Evolutionary conservation across 139 green algal genomes (phyloP).

Genomic region (Diplosphaera chodatii): DNA sequence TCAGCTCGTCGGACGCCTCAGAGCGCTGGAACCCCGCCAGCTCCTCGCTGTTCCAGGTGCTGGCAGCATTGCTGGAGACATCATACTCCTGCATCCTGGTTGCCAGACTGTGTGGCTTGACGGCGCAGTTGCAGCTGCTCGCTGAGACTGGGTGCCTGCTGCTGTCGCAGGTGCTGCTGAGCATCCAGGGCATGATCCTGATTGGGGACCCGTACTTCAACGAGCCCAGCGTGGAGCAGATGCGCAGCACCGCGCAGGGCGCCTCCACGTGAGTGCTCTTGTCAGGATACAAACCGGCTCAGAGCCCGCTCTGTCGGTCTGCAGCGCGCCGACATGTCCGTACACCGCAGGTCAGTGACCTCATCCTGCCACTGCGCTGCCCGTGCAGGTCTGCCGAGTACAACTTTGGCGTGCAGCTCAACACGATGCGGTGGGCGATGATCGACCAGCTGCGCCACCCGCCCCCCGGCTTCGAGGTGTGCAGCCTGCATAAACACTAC

Average conservation of each 20-base stretch:
- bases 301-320: too few relatives aligned
- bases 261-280: background rate
- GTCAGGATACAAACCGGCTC: too few relatives aligned
- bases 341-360: too few relatives aligned
- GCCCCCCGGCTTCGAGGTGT: constrained; percentile 50
- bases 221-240: constrained; percentile 52
- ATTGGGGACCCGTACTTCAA: constrained; percentile 65
- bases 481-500: too few relatives aligned
- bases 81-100: too few relatives aligned
- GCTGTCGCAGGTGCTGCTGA: constrained; percentile 69
- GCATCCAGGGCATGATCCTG: constrained; percentile 62
- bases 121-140: too few relatives aligned
- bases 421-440: constrained; percentile 67
- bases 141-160: too few relatives aligned
- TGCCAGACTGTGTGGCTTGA: too few relatives aligned
- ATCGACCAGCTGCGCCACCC: constrained; percentile 51
- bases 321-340: too few relatives aligned
- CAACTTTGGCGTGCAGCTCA: constrained; percentile 56
- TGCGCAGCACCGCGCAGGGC: constrained; percentile 44
- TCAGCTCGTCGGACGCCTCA: constrained; percentile 49
- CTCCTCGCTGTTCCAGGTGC: constrained; percentile 66
- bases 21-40: constrained; percentile 68
- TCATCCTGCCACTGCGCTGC: too few relatives aligned
- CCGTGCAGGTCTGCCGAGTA: too few relatives aligned
- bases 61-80: too few relatives aligned